Conservation (phyloP, 169 alveolate genomes). For the Cardiosporidium cionae region DNA sequence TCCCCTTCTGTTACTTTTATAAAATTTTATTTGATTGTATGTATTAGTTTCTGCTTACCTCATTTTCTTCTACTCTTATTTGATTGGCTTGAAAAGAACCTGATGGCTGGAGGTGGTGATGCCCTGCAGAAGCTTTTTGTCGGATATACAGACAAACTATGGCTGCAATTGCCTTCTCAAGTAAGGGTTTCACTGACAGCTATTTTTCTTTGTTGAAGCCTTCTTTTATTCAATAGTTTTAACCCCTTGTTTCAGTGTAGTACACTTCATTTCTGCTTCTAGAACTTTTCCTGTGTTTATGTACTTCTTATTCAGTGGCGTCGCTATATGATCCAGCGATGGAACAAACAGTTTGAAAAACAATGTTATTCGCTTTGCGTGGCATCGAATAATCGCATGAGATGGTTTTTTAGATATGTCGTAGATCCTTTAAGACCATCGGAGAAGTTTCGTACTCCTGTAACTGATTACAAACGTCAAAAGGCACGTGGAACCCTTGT, state of each 20-base stretch:
- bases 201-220: no score
- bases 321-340: constrained; percentile 44
- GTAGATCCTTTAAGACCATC: constrained; percentile 60
- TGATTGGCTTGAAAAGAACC: no score
- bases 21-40: no score
- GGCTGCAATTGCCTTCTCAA: constrained; percentile 64
- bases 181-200: no score
- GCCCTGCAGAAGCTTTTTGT: constrained; percentile 70
- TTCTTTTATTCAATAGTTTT: not conserved
- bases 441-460: constrained; percentile 52
- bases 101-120: constrained; percentile 68
- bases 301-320: constrained; percentile 22
- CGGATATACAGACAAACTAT: constrained; percentile 70
- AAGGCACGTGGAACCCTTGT: constrained; percentile 67
- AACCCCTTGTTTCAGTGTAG: not conserved
- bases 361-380: constrained; percentile 44
- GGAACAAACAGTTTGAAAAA: constrained; percentile 57
- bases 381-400: constrained; percentile 47
- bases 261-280: not conserved
- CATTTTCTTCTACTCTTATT: no score
- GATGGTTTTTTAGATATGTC: constrained; percentile 49
- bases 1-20: no score
- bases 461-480: constrained; percentile 69
- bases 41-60: no score
- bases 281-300: not conserved